These are phyloP conservation scores for Termitomyces sp. DNA, from an alignment of 768 basidiomycete species.

Conservation along the genomic window DNA sequence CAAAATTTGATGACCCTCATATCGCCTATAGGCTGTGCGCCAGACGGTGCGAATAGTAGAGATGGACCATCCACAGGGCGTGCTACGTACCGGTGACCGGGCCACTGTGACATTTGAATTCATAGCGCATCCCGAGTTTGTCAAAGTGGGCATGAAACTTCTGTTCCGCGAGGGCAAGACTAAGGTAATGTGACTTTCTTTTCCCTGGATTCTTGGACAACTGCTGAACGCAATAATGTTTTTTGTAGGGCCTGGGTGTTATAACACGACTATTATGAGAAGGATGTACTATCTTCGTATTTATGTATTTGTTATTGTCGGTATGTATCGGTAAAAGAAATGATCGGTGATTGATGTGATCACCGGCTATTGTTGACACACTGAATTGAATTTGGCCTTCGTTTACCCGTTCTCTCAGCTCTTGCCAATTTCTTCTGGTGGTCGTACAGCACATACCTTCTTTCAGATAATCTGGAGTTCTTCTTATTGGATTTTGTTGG, in stretches of 20 bases:
- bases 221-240: neutral
- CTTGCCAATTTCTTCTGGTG: neutral
- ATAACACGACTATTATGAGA: conserved; percentile 62
- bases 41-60: conserved; percentile 90
- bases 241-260: conserved; percentile 68
- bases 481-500: neutral
- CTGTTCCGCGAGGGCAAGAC: conserved; percentile 96
- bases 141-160: conserved; percentile 92
- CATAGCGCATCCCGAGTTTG: conserved; percentile 85
- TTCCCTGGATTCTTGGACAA: neutral
- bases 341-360: conserved; percentile 8
- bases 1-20: conserved; percentile 5
- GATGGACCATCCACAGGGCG: conserved; percentile 86
- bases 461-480: neutral
- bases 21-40: conserved; percentile 63
- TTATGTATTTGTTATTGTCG: conserved; percentile 3
- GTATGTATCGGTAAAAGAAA: neutral
- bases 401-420: neutral
- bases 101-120: conserved; percentile 96
- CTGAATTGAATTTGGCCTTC: neutral
- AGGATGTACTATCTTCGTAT: conserved; percentile 1
- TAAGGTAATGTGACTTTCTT: conserved; percentile 51
- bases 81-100: conserved; percentile 92
- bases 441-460: conserved; percentile 2
- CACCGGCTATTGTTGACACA: conserved; percentile 9